Base-by-base conservation (phyloP, 164 flowering plant species). In the Nelumbo lutea region DNA sequence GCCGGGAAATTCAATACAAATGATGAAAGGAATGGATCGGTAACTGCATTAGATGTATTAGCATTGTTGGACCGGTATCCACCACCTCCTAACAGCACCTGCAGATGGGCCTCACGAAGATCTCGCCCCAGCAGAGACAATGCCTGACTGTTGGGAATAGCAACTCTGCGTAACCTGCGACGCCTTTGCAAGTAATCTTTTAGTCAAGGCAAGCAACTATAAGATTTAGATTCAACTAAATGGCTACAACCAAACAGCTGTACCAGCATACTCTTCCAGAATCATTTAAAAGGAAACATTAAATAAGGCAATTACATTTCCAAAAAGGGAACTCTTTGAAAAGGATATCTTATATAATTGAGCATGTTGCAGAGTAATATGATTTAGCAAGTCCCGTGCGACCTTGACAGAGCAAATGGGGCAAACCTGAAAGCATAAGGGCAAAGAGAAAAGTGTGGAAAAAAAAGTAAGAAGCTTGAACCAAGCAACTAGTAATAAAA, bases 81-180 rank as follows among this genome's bases (percentile, higher is more conserved):
- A 61, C 90, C 77, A 72, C 96, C 88, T 13, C 97, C 96, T 41
- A 92, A 72, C 75, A 92, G 91, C 59, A 86, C 89, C 78, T 88
- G 92, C 57, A 92, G 78, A 80, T 92, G 96, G 72, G 96, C 92
- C 82, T 92, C 98, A 8, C 94, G 88, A 69, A 92, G 90, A 76
- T 92, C 98, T 58, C 94, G 85, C 15, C 94, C 88, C 62, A 92
- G 77, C 15, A 87, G 83, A 40, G 96, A 87, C 65, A 88, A 70
- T 48, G 96, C 82, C 73, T 88, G 94, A 76, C 85, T 87, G 75
- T 79, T 90, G 42, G 96, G 93, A 72, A 88, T 68, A 48, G 89
- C 90, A 63, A 88, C 89, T 77, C 87, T 90, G 41, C 94, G 90
- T 73, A 87, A 78, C 61, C 96, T 82, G 57, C 92, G 86, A 38